Conservation (phyloP, 2,329 filamentous ascomycete species). For the Chaetomium sp. region DNA sequence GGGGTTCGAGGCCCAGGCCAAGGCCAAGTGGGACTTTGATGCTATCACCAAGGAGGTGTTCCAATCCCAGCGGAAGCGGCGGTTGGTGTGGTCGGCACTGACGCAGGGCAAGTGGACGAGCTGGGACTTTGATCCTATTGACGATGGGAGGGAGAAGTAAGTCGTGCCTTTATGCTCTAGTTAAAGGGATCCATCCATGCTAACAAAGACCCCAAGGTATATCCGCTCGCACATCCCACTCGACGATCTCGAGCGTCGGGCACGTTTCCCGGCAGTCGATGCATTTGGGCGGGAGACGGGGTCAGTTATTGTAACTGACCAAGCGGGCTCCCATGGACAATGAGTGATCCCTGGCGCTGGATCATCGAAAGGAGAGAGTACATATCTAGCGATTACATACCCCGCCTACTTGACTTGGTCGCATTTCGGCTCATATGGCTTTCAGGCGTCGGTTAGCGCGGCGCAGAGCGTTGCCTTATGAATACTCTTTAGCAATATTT, state of each 20-base stretch:
- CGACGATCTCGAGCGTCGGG: constrained; percentile 71
- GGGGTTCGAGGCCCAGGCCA: constrained; percentile 68
- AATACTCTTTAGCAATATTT: background rate
- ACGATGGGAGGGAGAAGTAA: constrained; percentile 62
- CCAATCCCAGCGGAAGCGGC: constrained; percentile 69
- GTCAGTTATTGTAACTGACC: constrained; percentile 33
- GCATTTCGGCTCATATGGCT: background rate
- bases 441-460: constrained; percentile 3
- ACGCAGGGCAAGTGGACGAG: constrained; percentile 67
- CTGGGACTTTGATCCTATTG: constrained; percentile 79
- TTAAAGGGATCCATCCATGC: background rate
- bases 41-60: constrained; percentile 69
- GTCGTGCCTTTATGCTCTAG: constrained; percentile 22
- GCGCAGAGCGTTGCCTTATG: constrained; percentile 7
- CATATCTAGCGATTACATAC: too few relatives aligned
- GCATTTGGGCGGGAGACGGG: constrained; percentile 44
- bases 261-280: constrained; percentile 63
- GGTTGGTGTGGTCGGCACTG: constrained; percentile 73
- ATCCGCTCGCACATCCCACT: constrained; percentile 78
- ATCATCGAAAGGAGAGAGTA: too few relatives aligned
- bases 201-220: constrained; percentile 51
- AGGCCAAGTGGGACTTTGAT: constrained; percentile 72
- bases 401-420: too few relatives aligned
- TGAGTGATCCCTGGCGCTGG: constrained; percentile 20
- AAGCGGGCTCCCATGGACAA: constrained; percentile 40